Conservation (phyloP, 2,329 filamentous ascomycete genomes). For the Mollisia scopiformis region DNA sequence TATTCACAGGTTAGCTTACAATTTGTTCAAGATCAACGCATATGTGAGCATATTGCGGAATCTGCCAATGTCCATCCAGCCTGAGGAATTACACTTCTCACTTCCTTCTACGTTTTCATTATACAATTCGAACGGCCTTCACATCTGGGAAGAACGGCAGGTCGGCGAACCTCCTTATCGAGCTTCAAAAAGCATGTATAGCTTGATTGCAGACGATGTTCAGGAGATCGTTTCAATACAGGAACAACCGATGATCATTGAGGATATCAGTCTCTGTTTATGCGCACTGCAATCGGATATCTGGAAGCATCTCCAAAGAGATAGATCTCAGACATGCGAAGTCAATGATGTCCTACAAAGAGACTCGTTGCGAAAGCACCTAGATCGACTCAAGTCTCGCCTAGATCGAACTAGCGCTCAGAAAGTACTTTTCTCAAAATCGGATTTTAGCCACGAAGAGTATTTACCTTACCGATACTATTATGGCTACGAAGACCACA, state of each 20-base stretch:
- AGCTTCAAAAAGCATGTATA: conserved; percentile 20
- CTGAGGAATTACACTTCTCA: conserved; percentile 43
- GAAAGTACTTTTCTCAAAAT: neutral
- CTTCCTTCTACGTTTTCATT: conserved; percentile 39
- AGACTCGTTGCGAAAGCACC: conserved; percentile 21
- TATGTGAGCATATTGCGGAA: conserved; percentile 40
- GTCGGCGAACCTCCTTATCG: conserved; percentile 39
- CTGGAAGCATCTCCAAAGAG: conserved; percentile 18
- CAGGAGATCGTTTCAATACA: conserved; percentile 1
- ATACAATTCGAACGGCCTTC: conserved; percentile 43
- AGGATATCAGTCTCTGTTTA: conserved; percentile 32
- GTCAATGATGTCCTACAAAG: conserved; percentile 17
- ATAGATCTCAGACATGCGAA: conserved; percentile 1
- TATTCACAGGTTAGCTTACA: conserved; percentile 36
- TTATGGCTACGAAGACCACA: conserved; percentile 28
- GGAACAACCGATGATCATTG: conserved; percentile 22
- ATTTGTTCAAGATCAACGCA: conserved; percentile 43
- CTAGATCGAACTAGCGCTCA: conserved; percentile 19
- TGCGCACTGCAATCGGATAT: conserved; percentile 27
- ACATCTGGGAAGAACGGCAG: conserved; percentile 40
- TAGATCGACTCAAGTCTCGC: conserved; percentile 23
- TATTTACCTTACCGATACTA: conserved; percentile 25
- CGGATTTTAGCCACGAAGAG: conserved; percentile 17
- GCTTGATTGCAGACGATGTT: conserved; percentile 18
- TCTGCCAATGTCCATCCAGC: conserved; percentile 38